Evolutionary conservation across 768 basidiomycete species (phyloP).

Genomic region (Rubroboletus pulcherrimus): DNA sequence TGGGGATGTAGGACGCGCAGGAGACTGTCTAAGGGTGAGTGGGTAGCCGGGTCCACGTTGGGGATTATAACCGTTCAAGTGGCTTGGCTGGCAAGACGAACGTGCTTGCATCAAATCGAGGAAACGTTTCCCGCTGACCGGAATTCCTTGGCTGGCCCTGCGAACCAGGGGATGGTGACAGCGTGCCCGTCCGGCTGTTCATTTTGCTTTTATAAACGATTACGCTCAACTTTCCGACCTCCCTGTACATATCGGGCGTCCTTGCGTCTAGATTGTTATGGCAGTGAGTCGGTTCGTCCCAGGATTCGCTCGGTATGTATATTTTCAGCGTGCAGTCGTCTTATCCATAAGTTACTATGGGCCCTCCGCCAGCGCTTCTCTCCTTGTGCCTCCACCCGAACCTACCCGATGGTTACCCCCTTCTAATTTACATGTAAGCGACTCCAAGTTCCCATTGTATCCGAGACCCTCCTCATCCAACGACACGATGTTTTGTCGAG

Average conservation of each 20-base stretch:
- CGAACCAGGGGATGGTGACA: constrained; percentile 9
- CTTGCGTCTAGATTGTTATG: constrained; percentile 10
- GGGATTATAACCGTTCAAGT: constrained; percentile 18
- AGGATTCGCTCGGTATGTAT: constrained; percentile 21
- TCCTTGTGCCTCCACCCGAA: constrained; percentile 13
- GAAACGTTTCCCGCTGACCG: constrained; percentile 8
- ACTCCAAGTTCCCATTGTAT: not conserved
- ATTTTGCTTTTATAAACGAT: constrained; percentile 31
- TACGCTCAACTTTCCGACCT: constrained; percentile 16
- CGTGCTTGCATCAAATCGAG: constrained; percentile 33
- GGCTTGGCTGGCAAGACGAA: constrained; percentile 27
- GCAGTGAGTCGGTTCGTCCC: constrained; percentile 10
- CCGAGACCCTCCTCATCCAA: not conserved
- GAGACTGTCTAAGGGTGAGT: constrained; percentile 7
- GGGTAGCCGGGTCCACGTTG: constrained; percentile 19
- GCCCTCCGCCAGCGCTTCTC: constrained; percentile 11
- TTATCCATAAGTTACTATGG: constrained; percentile 3
- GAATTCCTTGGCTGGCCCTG: constrained; percentile 7
- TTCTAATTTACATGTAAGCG: not conserved
- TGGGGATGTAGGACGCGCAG: constrained; percentile 2
- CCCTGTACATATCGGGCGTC: constrained; percentile 30
- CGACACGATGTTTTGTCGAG: not conserved
- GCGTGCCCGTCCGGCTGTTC: constrained; percentile 6
- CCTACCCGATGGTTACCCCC: constrained; percentile 19
- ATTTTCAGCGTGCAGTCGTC: constrained; percentile 14